Percentiles rank a stretch among this genome's conserved stretches.
Evolutionary conservation across 78 protist genomes (phyloP).

Genomic region (Planoprotostelium fungivorum): DNA sequence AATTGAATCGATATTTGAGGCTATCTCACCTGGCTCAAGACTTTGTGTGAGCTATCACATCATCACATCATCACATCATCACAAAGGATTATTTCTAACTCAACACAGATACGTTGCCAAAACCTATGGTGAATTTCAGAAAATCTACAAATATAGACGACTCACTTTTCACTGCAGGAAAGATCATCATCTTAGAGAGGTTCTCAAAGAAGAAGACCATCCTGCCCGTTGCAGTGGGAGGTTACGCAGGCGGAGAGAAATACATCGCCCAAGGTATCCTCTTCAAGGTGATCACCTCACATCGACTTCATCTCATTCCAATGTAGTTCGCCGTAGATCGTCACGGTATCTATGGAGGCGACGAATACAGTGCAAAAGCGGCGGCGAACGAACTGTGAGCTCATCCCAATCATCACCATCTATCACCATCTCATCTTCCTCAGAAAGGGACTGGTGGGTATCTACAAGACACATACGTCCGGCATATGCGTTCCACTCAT

Average conservation of each 20-base stretch:
- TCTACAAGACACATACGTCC: conserved; percentile 29
- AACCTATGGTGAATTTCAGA: conserved; percentile 33
- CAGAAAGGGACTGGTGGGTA: conserved; percentile 44
- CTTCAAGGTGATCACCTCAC: conserved; percentile 14
- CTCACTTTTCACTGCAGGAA: conserved; percentile 23
- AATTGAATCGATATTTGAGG: not conserved
- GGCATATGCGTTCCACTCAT: conserved; percentile 61
- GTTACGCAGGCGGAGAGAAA: conserved; percentile 53
- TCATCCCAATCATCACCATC: not conserved
- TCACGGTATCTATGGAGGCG: conserved; percentile 29
- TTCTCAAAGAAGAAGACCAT: conserved; percentile 42
- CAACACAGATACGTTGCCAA: conserved; percentile 38
- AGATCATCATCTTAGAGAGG: conserved; percentile 62
- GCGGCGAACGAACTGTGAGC: conserved; percentile 32
- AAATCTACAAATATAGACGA: too few relatives aligned
- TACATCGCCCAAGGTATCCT: conserved; percentile 51
- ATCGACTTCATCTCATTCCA: not conserved
- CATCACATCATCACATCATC: not conserved
- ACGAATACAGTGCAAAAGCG: conserved; percentile 37
- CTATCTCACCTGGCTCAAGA: conserved; percentile 47
- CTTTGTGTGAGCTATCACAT: conserved; percentile 28
- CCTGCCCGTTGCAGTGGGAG: conserved; percentile 17
- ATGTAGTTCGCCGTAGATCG: conserved; percentile 30
- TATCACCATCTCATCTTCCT: not conserved
- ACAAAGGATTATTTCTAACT: not conserved